Evolutionary conservation across 2,329 filamentous ascomycete genomes (phyloP).

Genomic region (Cercospora sp.): DNA sequence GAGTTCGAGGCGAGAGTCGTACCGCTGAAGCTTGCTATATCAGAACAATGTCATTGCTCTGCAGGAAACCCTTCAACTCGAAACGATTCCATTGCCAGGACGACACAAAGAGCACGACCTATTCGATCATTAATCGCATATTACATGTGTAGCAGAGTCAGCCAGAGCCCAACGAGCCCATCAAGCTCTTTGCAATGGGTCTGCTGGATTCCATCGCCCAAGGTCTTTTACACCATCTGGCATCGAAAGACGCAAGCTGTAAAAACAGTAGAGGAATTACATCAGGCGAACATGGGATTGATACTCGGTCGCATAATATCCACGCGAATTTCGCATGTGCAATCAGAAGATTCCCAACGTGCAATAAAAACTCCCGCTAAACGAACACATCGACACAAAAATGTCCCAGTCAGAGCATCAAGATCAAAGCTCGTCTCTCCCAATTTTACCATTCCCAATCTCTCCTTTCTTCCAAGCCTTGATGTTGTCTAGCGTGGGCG

Average conservation of each 20-base stretch:
- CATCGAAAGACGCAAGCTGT: not conserved
- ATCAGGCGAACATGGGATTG: not conserved
- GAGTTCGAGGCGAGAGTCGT: not conserved
- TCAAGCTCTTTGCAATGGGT: not conserved
- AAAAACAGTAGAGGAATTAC: not conserved
- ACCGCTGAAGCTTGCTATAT: not conserved
- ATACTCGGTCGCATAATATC: not conserved
- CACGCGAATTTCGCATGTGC: not conserved
- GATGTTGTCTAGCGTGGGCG: constrained; percentile 37
- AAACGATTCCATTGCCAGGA: not conserved
- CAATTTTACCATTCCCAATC: constrained; percentile 6
- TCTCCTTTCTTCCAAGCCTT: constrained; percentile 27
- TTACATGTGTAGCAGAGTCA: not conserved
- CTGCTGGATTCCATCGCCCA: not conserved
- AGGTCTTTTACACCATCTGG: not conserved
- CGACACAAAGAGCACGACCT: not conserved
- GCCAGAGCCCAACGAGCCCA: not conserved
- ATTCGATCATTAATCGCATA: not conserved
- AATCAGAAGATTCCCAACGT: not conserved
- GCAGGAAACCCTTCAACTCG: not conserved
- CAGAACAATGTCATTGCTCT: not conserved
- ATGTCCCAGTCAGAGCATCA: not conserved
- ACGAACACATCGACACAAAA: not conserved
- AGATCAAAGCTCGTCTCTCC: not conserved
- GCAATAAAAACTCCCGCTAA: not conserved